These are phyloP conservation scores for Apiospora pterosperma DNA, from an alignment of 2,329 filamentous ascomycete genomes.

Conservation along the genomic window DNA sequence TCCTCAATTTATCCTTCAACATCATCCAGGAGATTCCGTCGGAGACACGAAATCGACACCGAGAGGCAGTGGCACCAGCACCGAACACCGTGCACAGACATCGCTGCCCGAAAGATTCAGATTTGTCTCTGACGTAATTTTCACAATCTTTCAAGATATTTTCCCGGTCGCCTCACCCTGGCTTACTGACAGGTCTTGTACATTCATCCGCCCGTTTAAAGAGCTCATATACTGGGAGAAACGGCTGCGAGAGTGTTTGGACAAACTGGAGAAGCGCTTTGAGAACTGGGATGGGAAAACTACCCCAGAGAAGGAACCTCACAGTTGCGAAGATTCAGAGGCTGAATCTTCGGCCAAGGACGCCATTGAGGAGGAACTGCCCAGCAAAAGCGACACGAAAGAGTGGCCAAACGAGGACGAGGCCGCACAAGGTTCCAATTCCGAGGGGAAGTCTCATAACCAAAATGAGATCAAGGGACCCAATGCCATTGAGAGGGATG, in stretches of 20 bases:
- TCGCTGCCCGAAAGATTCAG: conserved; percentile 12
- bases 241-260: background rate
- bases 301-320: too few relatives aligned
- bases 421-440: too few relatives aligned
- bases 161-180: background rate
- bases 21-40: too few relatives aligned
- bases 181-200: background rate
- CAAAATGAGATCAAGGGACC: background rate
- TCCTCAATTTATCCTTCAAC: too few relatives aligned
- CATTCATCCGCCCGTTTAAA: background rate
- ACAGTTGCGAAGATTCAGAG: too few relatives aligned
- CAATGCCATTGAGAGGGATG: too few relatives aligned
- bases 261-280: background rate
- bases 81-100: too few relatives aligned
- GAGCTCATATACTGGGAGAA: background rate
- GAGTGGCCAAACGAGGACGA: background rate
- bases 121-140: conserved; percentile 10
- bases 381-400: too few relatives aligned
- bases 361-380: too few relatives aligned
- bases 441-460: background rate
- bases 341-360: too few relatives aligned
- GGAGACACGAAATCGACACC: too few relatives aligned
- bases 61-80: too few relatives aligned
- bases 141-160: conserved; percentile 2
- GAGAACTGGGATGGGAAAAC: background rate